Conservation (phyloP, 2,329 filamentous ascomycete species). For the Sporothrix protearum region DNA sequence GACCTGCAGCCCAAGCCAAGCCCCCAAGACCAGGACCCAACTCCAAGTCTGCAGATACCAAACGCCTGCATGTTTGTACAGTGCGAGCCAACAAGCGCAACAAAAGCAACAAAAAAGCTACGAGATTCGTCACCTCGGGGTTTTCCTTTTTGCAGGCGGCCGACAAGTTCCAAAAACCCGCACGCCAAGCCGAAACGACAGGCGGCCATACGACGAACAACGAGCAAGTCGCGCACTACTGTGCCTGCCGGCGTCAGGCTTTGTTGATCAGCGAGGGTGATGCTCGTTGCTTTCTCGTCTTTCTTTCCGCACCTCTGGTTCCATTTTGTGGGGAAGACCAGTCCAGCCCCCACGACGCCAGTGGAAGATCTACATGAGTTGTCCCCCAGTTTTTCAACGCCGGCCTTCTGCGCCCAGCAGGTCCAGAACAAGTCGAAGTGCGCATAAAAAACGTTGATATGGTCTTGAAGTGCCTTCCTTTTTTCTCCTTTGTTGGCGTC, state of each 20-base stretch:
- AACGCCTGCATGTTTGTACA: neutral
- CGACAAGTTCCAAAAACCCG: neutral
- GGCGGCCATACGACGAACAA: neutral
- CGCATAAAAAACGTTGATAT: neutral
- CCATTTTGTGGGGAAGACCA: conserved; percentile 14
- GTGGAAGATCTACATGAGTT: neutral
- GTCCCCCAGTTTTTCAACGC: neutral
- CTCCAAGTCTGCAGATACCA: neutral
- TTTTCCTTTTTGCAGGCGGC: neutral
- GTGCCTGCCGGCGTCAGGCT: conserved; percentile 3
- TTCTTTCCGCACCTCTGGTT: conserved; percentile 3
- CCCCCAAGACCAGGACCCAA: neutral
- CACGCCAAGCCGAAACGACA: neutral
- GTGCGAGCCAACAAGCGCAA: neutral
- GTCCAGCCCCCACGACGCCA: neutral
- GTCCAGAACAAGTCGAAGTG: neutral
- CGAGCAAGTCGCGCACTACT: neutral
- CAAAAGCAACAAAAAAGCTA: too few species aligned
- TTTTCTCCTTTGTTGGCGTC: neutral
- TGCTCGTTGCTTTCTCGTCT: neutral
- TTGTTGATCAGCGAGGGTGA: neutral
- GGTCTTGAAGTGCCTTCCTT: neutral
- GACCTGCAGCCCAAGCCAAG: neutral
- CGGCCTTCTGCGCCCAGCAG: neutral
- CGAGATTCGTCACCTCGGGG: neutral